phyloP scores from a whole-genome alignment of 2,329 filamentous ascomycete species.

The Botrytis sinoallii region DNA sequence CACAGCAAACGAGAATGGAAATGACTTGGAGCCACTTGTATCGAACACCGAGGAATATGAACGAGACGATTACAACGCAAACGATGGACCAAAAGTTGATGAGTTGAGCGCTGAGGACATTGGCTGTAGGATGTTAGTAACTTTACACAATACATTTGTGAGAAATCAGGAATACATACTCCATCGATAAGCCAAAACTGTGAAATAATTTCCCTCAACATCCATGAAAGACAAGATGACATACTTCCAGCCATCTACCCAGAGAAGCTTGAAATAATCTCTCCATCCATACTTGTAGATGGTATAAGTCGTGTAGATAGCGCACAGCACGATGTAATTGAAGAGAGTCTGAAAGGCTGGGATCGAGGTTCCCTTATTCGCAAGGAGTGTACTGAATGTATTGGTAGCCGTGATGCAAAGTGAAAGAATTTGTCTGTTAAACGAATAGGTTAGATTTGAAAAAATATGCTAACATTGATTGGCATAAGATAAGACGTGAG shows the following conservation, averaged over 20 bases:
- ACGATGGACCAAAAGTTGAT: conserved; percentile 99
- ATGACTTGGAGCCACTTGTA: conserved; percentile 83
- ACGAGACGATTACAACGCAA: conserved; percentile 81
- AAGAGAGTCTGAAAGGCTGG: conserved; percentile 95
- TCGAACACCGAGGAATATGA: conserved; percentile 77
- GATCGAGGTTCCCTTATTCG: conserved; percentile 66
- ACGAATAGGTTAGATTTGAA: neutral
- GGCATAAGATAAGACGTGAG: conserved; percentile 24
- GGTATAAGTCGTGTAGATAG: conserved; percentile 78
- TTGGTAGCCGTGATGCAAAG: conserved; percentile 91
- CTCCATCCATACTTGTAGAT: conserved; percentile 75
- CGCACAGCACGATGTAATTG: conserved; percentile 81
- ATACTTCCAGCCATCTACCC: conserved; percentile 85
- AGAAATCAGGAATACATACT: neutral
- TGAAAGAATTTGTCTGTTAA: conserved; percentile 67
- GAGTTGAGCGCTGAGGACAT: conserved; percentile 86
- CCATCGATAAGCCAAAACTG: conserved; percentile 82
- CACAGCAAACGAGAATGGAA: conserved; percentile 87
- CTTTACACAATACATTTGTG: neutral
- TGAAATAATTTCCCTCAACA: conserved; percentile 97
- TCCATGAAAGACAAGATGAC: conserved; percentile 90
- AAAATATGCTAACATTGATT: conserved; percentile 17
- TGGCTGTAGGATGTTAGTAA: conserved; percentile 51
- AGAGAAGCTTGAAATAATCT: conserved; percentile 62
- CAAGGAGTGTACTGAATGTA: conserved; percentile 80